Evolutionary conservation across 2,329 filamentous ascomycete species (phyloP).

Genomic region (Huntiella moniliformis): DNA sequence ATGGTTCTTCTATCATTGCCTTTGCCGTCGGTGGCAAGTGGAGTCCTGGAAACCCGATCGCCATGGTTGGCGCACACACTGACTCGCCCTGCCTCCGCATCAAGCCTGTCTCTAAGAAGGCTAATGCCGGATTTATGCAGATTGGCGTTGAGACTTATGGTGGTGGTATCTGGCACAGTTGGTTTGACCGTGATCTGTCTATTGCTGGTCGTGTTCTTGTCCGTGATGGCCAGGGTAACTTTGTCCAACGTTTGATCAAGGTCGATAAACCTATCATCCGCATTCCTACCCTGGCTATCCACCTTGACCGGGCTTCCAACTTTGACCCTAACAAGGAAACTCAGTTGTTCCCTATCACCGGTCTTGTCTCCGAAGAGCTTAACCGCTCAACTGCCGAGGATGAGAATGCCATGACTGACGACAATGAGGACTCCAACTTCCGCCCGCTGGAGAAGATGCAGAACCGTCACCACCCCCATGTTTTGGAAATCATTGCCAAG

Average conservation of each 20-base stretch:
- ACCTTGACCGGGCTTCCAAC: slow-evolving; percentile 67
- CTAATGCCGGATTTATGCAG: slow-evolving; percentile 72
- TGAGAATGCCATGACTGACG: slow-evolving; percentile 20
- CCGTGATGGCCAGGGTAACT: slow-evolving; percentile 49
- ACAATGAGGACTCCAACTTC: slow-evolving; percentile 34
- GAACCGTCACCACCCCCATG: slow-evolving; percentile 73
- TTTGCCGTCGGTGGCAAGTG: slow-evolving; percentile 84
- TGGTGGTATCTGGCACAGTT: slow-evolving; percentile 92
- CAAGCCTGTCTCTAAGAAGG: slow-evolving; percentile 87
- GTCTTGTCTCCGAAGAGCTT: slow-evolving; percentile 70
- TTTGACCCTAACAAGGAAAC: slow-evolving; percentile 96
- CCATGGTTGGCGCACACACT: slow-evolving; percentile 90
- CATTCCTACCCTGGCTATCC: slow-evolving; percentile 85
- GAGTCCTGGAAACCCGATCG: slow-evolving; percentile 75
- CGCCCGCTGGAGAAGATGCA: slow-evolving; percentile 57
- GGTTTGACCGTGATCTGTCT: slow-evolving; percentile 89
- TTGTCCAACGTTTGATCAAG: slow-evolving; percentile 73
- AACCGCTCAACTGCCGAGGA: slow-evolving; percentile 36
- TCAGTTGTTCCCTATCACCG: slow-evolving; percentile 83
- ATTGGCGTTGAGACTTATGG: slow-evolving; percentile 94
- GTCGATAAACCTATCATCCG: slow-evolving; percentile 78
- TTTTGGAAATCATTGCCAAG: slow-evolving; percentile 68
- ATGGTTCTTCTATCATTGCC: slow-evolving; percentile 77
- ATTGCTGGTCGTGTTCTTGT: slow-evolving; percentile 81
- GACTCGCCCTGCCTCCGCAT: slow-evolving; percentile 83